A percentile compares a stretch with the other conserved stretches of the same genome.
These are phyloP conservation scores for Micromonas pusilla DNA, from an alignment of 139 green algal species.

Conservation along the genomic window DNA sequence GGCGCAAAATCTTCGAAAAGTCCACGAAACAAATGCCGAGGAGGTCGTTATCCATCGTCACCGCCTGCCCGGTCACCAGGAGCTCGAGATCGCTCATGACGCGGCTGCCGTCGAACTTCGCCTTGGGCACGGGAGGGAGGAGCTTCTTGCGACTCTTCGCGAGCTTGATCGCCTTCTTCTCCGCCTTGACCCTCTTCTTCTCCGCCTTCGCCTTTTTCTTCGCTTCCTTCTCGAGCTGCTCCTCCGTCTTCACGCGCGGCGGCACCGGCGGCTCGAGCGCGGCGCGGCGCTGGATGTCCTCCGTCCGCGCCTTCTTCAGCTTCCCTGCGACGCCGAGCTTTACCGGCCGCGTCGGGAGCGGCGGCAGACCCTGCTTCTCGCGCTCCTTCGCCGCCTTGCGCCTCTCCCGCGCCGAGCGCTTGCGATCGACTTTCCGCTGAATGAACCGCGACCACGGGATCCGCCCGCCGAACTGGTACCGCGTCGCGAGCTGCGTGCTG, in stretches of 20 bases:
- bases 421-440: too few species aligned
- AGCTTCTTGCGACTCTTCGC: background rate
- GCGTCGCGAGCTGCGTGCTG: too few species aligned
- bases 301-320: background rate
- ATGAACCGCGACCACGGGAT: too few species aligned
- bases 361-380: background rate
- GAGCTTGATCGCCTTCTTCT: background rate
- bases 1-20: background rate
- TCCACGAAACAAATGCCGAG: background rate
- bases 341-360: too few species aligned
- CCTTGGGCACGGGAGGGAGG: background rate
- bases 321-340: background rate
- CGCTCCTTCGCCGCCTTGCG: background rate
- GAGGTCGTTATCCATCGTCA: background rate
- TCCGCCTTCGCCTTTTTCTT: background rate
- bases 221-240: background rate
- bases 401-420: too few species aligned
- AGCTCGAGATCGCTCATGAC: background rate
- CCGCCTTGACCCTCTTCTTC: background rate
- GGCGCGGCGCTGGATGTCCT: background rate
- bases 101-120: background rate
- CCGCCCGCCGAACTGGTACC: too few species aligned
- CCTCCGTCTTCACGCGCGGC: background rate
- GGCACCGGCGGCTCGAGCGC: background rate
- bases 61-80: background rate